phyloP scores from a whole-genome alignment of 2,329 filamentous ascomycete species.

The Fusarium pilosicola region DNA sequence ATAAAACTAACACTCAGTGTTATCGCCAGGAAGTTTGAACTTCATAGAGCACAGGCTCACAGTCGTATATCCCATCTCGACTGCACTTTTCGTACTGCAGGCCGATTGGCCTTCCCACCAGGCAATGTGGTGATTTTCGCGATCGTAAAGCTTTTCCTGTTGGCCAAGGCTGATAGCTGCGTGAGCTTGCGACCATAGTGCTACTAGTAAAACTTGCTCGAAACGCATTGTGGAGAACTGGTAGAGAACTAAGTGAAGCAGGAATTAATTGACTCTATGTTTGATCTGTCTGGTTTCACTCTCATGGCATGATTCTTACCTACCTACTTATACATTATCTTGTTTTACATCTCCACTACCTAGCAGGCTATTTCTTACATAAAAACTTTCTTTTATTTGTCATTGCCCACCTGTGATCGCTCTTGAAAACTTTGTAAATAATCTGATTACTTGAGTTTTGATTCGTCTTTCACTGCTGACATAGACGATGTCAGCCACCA shows the following conservation, averaged over 20 bases:
- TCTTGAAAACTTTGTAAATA: background rate
- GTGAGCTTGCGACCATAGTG: background rate
- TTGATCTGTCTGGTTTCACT: background rate
- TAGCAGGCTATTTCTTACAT: background rate
- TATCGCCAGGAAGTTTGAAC: background rate
- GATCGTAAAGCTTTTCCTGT: background rate
- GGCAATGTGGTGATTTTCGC: background rate
- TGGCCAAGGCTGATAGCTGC: background rate
- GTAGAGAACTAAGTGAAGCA: fast-evolving
- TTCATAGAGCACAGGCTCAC: background rate
- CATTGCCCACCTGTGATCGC: fast-evolving
- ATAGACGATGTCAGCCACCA: fast-evolving
- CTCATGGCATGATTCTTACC: background rate
- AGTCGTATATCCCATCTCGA: background rate
- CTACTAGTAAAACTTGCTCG: background rate
- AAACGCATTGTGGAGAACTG: background rate
- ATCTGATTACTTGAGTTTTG: background rate
- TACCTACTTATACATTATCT: background rate
- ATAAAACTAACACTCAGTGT: background rate
- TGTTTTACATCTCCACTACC: background rate
- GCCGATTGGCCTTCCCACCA: background rate
- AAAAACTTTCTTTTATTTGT: background rate
- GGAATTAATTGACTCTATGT: fast-evolving
- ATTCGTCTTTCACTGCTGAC: background rate
- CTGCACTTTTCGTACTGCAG: background rate